Conservation (phyloP, 2,329 filamentous ascomycete genomes). For the Diaporthe amygdali region DNA sequence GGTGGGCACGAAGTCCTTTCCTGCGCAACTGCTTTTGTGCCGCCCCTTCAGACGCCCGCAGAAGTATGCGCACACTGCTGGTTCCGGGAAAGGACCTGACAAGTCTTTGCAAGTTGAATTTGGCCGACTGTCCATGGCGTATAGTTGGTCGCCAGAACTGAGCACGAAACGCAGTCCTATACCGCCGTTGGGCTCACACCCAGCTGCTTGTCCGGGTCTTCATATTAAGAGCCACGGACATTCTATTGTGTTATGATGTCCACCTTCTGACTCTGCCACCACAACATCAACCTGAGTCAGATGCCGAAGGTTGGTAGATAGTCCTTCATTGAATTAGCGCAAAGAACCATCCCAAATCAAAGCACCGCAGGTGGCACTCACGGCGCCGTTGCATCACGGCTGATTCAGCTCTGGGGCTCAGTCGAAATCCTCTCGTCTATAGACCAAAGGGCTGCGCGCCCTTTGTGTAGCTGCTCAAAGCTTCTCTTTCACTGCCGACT, state of each 20-base stretch:
- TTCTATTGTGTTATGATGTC: not conserved
- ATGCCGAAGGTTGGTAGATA: not conserved
- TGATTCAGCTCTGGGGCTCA: not conserved
- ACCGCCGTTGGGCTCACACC: not conserved
- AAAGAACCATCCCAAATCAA: not conserved
- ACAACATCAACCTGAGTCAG: too few relatives aligned
- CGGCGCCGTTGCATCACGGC: not conserved
- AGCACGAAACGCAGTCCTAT: not conserved
- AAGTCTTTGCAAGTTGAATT: not conserved
- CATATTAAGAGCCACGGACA: not conserved
- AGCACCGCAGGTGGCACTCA: not conserved
- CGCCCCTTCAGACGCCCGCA: too few relatives aligned
- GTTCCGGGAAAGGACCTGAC: too few relatives aligned
- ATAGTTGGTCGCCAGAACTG: not conserved
- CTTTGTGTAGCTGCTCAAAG: slow-evolving; percentile 34
- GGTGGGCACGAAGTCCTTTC: not conserved
- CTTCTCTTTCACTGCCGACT: slow-evolving; percentile 40
- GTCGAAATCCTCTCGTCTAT: not conserved
- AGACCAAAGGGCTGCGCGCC: not conserved
- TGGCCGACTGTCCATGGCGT: too few relatives aligned
- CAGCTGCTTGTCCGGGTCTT: not conserved
- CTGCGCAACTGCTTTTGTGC: not conserved
- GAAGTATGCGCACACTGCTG: not conserved
- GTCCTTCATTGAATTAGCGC: not conserved
- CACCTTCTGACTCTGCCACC: not conserved